phyloP scores from a whole-genome alignment of 1,139 yeast genomes.

The Keqinozyma sinolaborantium region DNA sequence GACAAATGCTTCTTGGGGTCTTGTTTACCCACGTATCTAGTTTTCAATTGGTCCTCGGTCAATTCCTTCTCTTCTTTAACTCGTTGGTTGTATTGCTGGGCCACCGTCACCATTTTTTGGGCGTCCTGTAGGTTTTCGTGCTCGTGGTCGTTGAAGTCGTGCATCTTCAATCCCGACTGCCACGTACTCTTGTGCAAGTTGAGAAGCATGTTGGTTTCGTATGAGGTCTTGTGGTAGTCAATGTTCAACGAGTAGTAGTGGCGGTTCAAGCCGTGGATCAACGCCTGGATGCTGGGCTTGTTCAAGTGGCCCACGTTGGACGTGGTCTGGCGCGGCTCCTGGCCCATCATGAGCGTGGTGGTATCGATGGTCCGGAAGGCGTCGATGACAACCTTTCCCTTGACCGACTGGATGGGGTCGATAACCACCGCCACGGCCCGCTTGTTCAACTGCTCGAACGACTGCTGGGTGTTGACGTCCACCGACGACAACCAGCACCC shows the following conservation, averaged over 20 bases:
- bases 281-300: conserved; percentile 96
- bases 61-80: conserved; percentile 91
- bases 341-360: conserved; percentile 87
- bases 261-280: conserved; percentile 95
- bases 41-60: conserved; percentile 83
- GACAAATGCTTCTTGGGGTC: conserved; percentile 97
- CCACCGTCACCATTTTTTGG: conserved; percentile 81
- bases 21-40: conserved; percentile 96
- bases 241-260: conserved; percentile 94
- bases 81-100: conserved; percentile 84
- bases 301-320: conserved; percentile 93
- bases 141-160: conserved; percentile 77
- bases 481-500: conserved; percentile 99
- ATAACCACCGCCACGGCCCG: conserved; percentile 97
- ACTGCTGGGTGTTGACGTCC: conserved; percentile 96
- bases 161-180: conserved; percentile 86
- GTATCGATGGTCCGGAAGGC: conserved; percentile 95
- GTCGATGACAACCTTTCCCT: conserved; percentile 98
- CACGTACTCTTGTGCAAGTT: conserved; percentile 94
- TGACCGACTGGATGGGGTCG: conserved; percentile 97
- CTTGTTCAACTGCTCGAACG: conserved; percentile 91
- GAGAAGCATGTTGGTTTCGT: conserved; percentile 91
- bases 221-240: conserved; percentile 88
- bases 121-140: conserved; percentile 71
- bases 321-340: conserved; percentile 97